phyloP scores from a whole-genome alignment of 345 rosid genomes.

The Eucalyptus viminalis region DNA sequence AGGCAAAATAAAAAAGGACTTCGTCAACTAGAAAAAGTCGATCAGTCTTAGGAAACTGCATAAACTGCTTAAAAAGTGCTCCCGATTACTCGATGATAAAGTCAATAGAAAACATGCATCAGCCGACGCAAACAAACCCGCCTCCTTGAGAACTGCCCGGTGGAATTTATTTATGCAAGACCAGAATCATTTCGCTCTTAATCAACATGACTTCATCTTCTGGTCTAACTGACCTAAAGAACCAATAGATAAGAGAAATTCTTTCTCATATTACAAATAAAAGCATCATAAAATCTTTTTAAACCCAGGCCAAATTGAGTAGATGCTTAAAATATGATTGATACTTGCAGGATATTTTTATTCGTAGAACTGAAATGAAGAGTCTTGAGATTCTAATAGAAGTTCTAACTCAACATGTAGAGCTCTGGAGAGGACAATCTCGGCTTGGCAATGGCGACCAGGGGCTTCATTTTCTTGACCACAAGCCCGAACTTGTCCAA shows the following conservation, averaged over 20 bases:
- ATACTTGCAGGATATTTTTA: background rate
- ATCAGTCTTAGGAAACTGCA: background rate
- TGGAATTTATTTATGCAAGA: background rate
- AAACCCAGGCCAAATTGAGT: background rate
- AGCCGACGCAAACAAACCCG: background rate
- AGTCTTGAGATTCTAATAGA: background rate
- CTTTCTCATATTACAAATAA: background rate
- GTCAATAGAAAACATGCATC: background rate
- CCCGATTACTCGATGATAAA: background rate
- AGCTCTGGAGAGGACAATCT: too few relatives aligned
- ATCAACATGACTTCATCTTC: background rate
- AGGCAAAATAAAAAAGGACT: too few relatives aligned
- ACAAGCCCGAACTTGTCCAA: background rate
- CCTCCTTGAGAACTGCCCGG: background rate
- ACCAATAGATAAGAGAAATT: background rate
- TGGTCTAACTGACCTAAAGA: background rate
- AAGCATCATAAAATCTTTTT: background rate
- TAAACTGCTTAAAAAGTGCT: background rate
- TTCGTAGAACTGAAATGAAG: background rate
- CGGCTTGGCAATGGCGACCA: too few relatives aligned
- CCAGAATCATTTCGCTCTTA: background rate
- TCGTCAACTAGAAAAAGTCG: too few relatives aligned
- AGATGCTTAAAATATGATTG: background rate
- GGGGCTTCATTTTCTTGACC: too few relatives aligned
- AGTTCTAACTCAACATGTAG: too few relatives aligned